Evolutionary conservation across 257 asterid species (phyloP).

Genomic region (Paulownia fortunei): DNA sequence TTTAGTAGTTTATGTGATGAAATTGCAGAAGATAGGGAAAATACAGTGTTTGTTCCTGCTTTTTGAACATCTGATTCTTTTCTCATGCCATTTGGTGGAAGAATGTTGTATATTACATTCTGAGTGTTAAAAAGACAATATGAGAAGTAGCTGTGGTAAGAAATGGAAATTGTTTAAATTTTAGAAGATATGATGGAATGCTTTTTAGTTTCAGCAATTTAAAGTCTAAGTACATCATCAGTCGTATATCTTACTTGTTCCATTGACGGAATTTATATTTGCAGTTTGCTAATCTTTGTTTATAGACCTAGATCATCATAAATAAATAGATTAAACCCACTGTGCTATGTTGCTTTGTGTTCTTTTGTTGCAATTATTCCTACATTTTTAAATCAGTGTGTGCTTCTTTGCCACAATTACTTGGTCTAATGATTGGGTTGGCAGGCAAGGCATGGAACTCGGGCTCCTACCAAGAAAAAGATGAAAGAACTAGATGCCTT

Average conservation of each 20-base stretch:
- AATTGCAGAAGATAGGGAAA: conserved; percentile 3
- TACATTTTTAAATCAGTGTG: conserved; percentile 1
- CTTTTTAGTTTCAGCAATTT: neutral
- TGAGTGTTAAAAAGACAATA: neutral
- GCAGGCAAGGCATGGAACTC: conserved; percentile 97
- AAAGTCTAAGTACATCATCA: neutral
- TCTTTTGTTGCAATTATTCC: neutral
- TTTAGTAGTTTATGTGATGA: conserved; percentile 16
- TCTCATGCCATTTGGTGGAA: conserved; percentile 8
- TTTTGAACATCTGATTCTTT: neutral
- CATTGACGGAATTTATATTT: neutral
- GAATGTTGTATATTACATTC: neutral
- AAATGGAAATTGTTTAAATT: neutral
- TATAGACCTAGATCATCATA: neutral
- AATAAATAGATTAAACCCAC: neutral
- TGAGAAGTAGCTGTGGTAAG: neutral
- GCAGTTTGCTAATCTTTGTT: neutral
- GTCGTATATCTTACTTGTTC: neutral
- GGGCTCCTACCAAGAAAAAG: conserved; percentile 96
- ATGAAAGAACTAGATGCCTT: conserved; percentile 70
- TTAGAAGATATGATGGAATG: neutral
- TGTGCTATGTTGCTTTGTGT: neutral
- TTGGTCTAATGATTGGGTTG: conserved; percentile 31
- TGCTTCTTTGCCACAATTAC: conserved; percentile 14
- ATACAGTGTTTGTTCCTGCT: neutral